Percentiles rank a stretch among this genome's conserved stretches.
phyloP scores from a whole-genome alignment of 139 green algal genomes.

The Yamagishiella unicocca region DNA sequence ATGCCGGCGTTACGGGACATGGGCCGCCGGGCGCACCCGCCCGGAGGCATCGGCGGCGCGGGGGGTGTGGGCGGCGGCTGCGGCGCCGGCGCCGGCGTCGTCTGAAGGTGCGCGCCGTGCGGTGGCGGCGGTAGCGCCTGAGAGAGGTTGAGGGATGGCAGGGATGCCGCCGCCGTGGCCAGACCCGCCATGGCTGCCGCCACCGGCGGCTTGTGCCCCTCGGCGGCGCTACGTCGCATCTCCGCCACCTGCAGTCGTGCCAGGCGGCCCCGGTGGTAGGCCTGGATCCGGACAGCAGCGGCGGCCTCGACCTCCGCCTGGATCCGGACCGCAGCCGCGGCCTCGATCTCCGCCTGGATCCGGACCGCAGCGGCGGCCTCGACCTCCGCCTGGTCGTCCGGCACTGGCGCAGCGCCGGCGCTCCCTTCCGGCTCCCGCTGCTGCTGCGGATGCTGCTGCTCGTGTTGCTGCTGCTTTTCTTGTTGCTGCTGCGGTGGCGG shows the following conservation, averaged over 20 bases:
- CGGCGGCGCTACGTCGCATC: not conserved
- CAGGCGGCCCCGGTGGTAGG: not conserved
- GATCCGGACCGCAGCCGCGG: not conserved
- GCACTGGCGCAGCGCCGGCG: not conserved
- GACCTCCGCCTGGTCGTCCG: not conserved
- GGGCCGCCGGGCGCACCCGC: not conserved
- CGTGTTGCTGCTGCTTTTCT: not conserved
- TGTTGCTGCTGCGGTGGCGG: not conserved
- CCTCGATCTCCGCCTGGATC: not conserved
- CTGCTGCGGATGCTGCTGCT: not conserved
- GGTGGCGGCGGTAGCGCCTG: not conserved
- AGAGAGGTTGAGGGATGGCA: not conserved
- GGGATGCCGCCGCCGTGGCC: not conserved
- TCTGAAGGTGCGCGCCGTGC: not conserved
- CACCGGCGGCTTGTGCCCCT: not conserved
- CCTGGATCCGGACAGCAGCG: not conserved
- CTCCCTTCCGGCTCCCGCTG: not conserved
- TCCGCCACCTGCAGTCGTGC: not conserved
- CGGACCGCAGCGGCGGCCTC: not conserved
- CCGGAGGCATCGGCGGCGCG: not conserved
- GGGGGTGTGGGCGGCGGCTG: too few relatives aligned
- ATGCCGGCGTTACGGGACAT: conserved; percentile 15
- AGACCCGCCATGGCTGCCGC: conserved; percentile 6
- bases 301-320: not conserved
- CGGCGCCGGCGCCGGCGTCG: not conserved